Percentiles rank a stretch among this genome's conserved stretches.
Conservation (phyloP, 2,329 filamentous ascomycete genomes). For the Fusarium sp. region DNA sequence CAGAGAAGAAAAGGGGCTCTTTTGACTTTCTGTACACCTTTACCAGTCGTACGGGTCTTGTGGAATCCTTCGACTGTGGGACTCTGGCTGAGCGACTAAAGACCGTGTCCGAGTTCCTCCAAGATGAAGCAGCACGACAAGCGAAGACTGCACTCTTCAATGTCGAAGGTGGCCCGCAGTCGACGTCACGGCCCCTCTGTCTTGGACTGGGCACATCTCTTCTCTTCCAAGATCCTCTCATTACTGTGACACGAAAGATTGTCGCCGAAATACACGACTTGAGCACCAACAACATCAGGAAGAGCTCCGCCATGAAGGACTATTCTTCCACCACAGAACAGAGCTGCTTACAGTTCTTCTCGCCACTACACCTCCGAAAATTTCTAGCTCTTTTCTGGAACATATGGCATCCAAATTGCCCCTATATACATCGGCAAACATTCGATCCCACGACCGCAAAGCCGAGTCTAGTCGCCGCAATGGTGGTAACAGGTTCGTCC, state of each 20-base stretch:
- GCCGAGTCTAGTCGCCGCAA: neutral
- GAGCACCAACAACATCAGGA: neutral
- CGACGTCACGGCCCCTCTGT: neutral
- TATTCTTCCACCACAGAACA: neutral
- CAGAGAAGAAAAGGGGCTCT: neutral
- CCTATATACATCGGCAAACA: neutral
- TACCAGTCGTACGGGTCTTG: neutral
- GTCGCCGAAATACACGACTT: neutral
- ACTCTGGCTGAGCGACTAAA: neutral
- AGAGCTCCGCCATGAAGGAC: neutral
- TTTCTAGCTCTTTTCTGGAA: neutral
- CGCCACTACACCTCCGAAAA: neutral
- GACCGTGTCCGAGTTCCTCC: neutral
- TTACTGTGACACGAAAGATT: neutral
- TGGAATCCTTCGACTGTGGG: neutral
- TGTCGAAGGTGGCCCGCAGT: neutral
- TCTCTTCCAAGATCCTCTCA: neutral
- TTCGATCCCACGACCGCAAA: neutral
- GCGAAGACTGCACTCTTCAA: neutral
- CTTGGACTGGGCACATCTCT: neutral
- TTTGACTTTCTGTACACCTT: neutral
- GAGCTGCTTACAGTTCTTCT: neutral
- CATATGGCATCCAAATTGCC: neutral
- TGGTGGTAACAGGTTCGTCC: neutral
- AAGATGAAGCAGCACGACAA: neutral